Evolutionary conservation across 257 asterid genomes (phyloP), one percentile per base, ranked within the genome.

Genomic region (Solanum arcanum): DNA sequence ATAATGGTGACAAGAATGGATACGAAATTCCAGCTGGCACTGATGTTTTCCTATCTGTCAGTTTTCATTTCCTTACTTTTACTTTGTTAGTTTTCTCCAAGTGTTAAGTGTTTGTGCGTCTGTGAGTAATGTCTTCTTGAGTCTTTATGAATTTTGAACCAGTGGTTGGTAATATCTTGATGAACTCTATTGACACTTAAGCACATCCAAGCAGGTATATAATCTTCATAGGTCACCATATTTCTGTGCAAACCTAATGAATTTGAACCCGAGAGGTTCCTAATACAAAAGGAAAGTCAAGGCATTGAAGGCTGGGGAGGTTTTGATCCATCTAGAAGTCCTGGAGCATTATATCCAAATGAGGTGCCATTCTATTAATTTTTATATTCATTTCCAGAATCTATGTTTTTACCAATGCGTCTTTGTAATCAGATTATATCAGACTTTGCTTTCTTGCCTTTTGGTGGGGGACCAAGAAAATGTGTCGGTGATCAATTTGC

Each of bases 401-500:
- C 39, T 41, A n/a, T 72, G 39, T 46, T 69, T 33, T 49, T 81
- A 37, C 77, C 64, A 35, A 89, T 46, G 73, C 20, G 64, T 81
- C 87, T 10, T 18, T 85, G 33, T 85, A 59, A 86, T 84, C 94
- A 96, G 98, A 89, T 94, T 75, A 91, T 94, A 87, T 90, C 98
- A 29, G 99, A 96, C 88, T 96, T 94, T 23, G 96, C 99, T 18
- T 94, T 96, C 94, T 93, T 96, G 96, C 99, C 99, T 14, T 96
- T 96, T 41, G 99, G 99, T 14, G 99, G 99, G 56, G 99, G 99
- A 86, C 98, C 98, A 64, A 93, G 99, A 88, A 96, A 95, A 91
- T 96, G 99, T n/a, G 98, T 96, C 1, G 99, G 99, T 25, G 99
- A 96, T 91, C 99, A 95, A 86, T 96, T 96, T 83, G 98, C 99